Evolutionary conservation across 2,329 filamentous ascomycete genomes (phyloP), one percentile per base, ranked within the genome.

Genomic region (Ophiosphaerella narmari): DNA sequence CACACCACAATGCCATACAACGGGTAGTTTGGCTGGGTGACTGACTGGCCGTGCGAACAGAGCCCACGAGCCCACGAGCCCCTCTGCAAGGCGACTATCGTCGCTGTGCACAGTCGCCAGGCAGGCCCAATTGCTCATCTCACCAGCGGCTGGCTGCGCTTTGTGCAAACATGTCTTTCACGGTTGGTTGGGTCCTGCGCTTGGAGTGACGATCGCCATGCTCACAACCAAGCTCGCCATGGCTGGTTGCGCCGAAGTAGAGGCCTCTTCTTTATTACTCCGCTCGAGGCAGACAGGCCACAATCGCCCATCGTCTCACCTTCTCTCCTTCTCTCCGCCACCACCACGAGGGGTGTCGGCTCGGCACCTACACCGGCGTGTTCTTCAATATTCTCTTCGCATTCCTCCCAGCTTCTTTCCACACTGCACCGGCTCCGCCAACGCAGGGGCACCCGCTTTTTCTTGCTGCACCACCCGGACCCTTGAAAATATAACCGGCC

Each of bases 361-460:
- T 48, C 34, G 48, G 39, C 48, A 36, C 41, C 43, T 39, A 23
- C 55, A 32, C 40, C 52, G 46, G 46, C 43, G 55, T 48, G 52
- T 59, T 52, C 46, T 44, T 18, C 16, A 32, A 21, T 36, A 34
- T 37, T 43, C 46, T 40, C 29, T 42, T 47, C 51, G 45, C 51
- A 55, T 48, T 55, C 46, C 54, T 43, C 49, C 52, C 50, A 43
- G 45, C 49, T 43, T 48, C 49, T 47, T 29, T 29, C 26, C 26
- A 21, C 26, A 40, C 43, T 39, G 35, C 48, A 43, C 39, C 49
- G 41, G 37, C 48, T 50, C 50, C 51, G 51, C 41, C 48, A 45
- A 55, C 39, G 54, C 61, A 62, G 52, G 46, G 49, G 41, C 46
- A 50, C 52, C 57, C 52, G 53, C 58, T 48, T 48, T 59, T 58